phyloP scores from a whole-genome alignment of 176 grass and related monocot genomes.

The Aegilops umbellulata region DNA sequence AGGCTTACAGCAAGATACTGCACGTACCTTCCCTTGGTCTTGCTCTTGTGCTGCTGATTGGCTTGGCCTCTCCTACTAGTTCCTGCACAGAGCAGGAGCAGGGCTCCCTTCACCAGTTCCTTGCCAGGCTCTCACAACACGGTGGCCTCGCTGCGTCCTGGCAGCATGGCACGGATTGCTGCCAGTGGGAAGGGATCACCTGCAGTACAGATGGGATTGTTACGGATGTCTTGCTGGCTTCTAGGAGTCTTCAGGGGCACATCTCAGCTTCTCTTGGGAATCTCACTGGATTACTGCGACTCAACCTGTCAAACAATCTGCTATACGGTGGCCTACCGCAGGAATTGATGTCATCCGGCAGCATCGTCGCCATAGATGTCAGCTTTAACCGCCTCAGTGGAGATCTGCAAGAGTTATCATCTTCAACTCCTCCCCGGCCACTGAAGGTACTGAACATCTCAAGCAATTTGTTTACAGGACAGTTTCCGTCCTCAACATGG shows the following conservation, averaged over 20 bases:
- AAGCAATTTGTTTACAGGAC: slow-evolving; percentile 34
- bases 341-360: not conserved
- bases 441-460: slow-evolving; percentile 48
- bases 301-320: slow-evolving; percentile 26
- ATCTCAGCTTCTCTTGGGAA: not conserved
- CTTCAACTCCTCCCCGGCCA: not conserved
- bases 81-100: slow-evolving; percentile 37
- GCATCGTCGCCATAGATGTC: not conserved
- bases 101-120: slow-evolving; percentile 39
- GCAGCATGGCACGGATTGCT: slow-evolving; percentile 29
- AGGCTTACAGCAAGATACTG: not conserved
- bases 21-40: not conserved
- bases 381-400: slow-evolving; percentile 30
- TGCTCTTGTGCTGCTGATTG: slow-evolving; percentile 21
- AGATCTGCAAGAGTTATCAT: not conserved
- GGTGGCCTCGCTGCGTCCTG: slow-evolving; percentile 14
- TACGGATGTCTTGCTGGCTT: not conserved
- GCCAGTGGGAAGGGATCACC: slow-evolving; percentile 43
- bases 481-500: slow-evolving; percentile 24
- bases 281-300: not conserved
- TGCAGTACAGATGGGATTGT: not conserved
- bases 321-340: not conserved
- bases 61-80: not conserved
- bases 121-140: not conserved
- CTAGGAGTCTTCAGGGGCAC: not conserved